Base-by-base conservation (phyloP, 768 basidiomycete species). In the Mycena maculata region DNA sequence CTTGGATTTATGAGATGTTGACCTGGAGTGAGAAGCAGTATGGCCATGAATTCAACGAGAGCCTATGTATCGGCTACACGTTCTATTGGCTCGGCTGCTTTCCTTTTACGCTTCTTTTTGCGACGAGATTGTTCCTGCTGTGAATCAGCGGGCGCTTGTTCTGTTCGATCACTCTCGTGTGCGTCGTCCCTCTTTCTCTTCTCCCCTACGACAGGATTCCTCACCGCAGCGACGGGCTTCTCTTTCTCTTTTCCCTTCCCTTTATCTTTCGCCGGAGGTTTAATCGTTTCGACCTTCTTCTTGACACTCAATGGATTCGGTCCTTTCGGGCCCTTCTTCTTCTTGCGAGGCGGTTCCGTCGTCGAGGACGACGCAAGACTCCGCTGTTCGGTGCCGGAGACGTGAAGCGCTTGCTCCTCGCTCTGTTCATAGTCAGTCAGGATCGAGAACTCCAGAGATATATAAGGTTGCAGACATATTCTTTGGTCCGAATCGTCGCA, bases 231-330 rank as follows among this genome's bases (percentile, higher is more conserved):
- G 23, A 25, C n/a, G 8, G 45, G 57, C 27, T 18, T 25, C 57
- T 58, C 57, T 39, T 63, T 49, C 36, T 62, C 58, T 45, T 45
- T 56, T 30, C 55, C 45, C 25, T 60, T 66, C 27, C 55, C 31
- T 23, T 64, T 66, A 22, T 58, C 61, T 33, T 61, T 66, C 48
- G 58, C 57, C 39, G 67, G 30, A 27, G 62, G 58, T 48, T 63
- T 58, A 25, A 16, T n/a, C 6, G 10, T 45, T 25, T 75, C 72
- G 6, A 71, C 52, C 72, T 94, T 96, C 84, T 95, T 98, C 85
- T 95, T 96, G 48, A 96, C 82, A 65, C 94, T 96, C 4, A 98
- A 85, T 10, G 97, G 95, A 80, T 98, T 99, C 1, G 96, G 95
- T 0, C 87, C 94, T 75, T 94, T 96, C 0, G 92, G 91, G 0